These are phyloP conservation scores for Geotrichum histeridarum DNA, from an alignment of 1,139 yeast species.

Conservation along the genomic window DNA sequence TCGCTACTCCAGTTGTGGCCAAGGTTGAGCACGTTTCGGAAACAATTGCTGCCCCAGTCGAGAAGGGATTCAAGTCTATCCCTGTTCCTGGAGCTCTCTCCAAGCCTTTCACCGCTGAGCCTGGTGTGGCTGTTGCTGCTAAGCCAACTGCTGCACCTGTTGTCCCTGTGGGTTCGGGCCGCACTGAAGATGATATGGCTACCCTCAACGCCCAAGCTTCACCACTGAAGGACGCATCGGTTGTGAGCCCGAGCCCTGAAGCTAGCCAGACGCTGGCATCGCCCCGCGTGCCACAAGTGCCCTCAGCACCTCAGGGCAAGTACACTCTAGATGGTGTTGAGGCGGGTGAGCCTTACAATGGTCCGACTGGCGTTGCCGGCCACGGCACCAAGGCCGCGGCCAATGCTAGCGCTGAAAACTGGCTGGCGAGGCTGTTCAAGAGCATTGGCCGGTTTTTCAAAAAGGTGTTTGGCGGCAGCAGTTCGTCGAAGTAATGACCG, in stretches of 20 bases:
- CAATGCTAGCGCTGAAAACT: not conserved
- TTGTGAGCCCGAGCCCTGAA: not conserved
- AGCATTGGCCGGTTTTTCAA: conserved; percentile 15
- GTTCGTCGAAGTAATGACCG: too few relatives aligned
- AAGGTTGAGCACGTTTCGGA: not conserved
- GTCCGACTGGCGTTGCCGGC: not conserved
- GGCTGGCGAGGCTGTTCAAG: conserved; percentile 3
- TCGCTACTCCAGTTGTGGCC: not conserved
- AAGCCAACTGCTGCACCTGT: not conserved
- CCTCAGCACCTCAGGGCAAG: not conserved
- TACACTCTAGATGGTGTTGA: too few relatives aligned
- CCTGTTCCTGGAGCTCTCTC: not conserved
- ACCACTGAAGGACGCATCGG: not conserved
- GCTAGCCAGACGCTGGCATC: not conserved
- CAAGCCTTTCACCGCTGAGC: not conserved
- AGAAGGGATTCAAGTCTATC: not conserved
- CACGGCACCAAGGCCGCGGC: not conserved
- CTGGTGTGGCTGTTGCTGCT: not conserved
- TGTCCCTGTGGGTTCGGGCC: too few relatives aligned
- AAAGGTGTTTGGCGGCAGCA: conserved; percentile 17
- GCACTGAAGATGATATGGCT: too few relatives aligned
- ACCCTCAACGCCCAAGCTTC: not conserved
- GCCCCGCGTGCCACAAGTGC: conserved; percentile 1
- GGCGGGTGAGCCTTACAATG: too few relatives aligned
- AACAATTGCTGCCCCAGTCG: not conserved